phyloP scores from a whole-genome alignment of 2,329 filamentous ascomycete genomes.

The Penicillium palitans region DNA sequence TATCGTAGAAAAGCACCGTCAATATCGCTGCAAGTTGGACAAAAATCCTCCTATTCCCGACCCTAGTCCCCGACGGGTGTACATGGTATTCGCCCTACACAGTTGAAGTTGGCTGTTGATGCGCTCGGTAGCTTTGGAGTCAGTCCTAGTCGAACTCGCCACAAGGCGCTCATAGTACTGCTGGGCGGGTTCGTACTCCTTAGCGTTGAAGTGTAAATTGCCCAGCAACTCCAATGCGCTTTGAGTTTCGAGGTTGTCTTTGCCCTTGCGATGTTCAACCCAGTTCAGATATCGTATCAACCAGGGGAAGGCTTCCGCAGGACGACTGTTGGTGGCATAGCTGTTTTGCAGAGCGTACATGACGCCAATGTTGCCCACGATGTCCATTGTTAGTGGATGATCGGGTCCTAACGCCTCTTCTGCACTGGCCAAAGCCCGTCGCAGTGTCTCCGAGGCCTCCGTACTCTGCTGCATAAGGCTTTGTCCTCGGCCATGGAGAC shows the following conservation, averaged over 20 bases:
- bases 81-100: slow-evolving; percentile 27
- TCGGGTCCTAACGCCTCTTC: slow-evolving; percentile 31
- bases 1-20: neutral
- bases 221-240: slow-evolving; percentile 26
- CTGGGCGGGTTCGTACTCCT: slow-evolving; percentile 29
- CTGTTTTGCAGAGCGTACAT: slow-evolving; percentile 29
- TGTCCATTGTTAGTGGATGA: slow-evolving; percentile 29
- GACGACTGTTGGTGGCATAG: slow-evolving; percentile 6
- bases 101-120: slow-evolving; percentile 24
- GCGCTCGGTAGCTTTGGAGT: slow-evolving; percentile 13
- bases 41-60: slow-evolving; percentile 24
- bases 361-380: slow-evolving; percentile 31
- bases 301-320: slow-evolving; percentile 29
- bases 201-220: slow-evolving; percentile 24
- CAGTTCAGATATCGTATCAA: slow-evolving; percentile 31
- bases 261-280: slow-evolving; percentile 27
- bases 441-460: slow-evolving; percentile 31
- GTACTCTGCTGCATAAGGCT: slow-evolving; percentile 21
- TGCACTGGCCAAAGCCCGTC: slow-evolving; percentile 29
- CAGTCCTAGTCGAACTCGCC: slow-evolving; percentile 12
- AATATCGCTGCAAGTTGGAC: slow-evolving; percentile 24
- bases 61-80: slow-evolving; percentile 11
- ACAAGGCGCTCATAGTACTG: slow-evolving; percentile 30
- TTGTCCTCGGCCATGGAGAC: slow-evolving; percentile 25
- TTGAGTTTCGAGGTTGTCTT: slow-evolving; percentile 25